Evolutionary conservation across 2,329 filamentous ascomycete genomes (phyloP).

Genomic region (Colletotrichum kahawae): DNA sequence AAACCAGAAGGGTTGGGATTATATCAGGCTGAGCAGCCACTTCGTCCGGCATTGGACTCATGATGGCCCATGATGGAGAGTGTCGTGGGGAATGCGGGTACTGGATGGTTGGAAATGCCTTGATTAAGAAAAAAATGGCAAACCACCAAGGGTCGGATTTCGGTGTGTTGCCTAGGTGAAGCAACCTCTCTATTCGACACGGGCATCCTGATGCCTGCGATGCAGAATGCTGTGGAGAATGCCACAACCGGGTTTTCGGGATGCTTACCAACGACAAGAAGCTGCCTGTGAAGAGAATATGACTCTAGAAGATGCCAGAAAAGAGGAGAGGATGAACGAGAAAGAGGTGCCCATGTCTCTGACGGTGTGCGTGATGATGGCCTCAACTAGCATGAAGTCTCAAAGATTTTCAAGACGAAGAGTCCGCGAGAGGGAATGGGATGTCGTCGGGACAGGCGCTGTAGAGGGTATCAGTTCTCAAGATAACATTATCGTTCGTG

Average conservation of each 20-base stretch:
- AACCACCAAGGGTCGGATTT: background rate
- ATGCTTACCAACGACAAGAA: background rate
- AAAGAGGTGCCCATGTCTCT: background rate
- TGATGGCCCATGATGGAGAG: no score
- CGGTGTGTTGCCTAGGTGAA: background rate
- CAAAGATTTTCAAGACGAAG: background rate
- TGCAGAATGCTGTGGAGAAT: background rate
- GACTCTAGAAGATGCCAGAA: background rate
- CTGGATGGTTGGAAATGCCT: background rate
- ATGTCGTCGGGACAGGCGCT: no score
- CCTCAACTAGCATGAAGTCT: background rate
- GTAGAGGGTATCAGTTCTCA: no score
- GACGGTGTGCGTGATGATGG: background rate
- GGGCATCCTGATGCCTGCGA: background rate
- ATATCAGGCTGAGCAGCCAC: fast-evolving
- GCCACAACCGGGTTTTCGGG: background rate
- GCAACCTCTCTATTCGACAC: background rate
- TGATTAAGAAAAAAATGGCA: background rate
- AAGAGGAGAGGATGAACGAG: background rate
- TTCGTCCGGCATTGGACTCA: background rate
- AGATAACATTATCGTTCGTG: no score
- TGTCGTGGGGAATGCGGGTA: background rate
- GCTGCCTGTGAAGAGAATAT: background rate
- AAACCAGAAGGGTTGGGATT: no score
- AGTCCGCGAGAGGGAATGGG: no score